These are phyloP conservation scores for Euptelea pleiosperma DNA, from an alignment of 164 flowering plant species.

Conservation along the genomic window DNA sequence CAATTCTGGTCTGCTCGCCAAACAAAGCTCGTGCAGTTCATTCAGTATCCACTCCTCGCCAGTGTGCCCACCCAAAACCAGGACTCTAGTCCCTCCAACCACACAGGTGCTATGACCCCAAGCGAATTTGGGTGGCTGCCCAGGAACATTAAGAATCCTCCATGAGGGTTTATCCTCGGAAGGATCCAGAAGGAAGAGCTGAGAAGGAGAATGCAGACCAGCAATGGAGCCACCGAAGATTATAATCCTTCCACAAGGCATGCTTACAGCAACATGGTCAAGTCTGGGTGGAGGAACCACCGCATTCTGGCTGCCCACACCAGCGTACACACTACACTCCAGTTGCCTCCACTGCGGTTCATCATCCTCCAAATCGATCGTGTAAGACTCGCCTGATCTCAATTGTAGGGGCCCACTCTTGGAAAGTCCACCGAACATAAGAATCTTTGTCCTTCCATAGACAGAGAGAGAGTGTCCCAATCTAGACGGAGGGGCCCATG, in stretches of 20 bases:
- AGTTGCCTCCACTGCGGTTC: constrained; percentile 73
- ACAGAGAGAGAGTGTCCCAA: constrained; percentile 84
- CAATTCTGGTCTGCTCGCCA: constrained; percentile 64
- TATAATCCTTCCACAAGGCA: constrained; percentile 85
- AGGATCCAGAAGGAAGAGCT: constrained; percentile 83
- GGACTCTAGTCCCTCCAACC: constrained; percentile 77
- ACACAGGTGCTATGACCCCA: constrained; percentile 97
- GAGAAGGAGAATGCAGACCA: constrained; percentile 80
- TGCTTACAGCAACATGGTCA: constrained; percentile 83
- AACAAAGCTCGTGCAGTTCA: constrained; percentile 74
- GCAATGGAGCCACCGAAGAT: constrained; percentile 88
- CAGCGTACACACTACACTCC: constrained; percentile 45
- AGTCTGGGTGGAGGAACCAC: constrained; percentile 81
- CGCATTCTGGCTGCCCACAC: constrained; percentile 50
- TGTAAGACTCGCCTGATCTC: constrained; percentile 76
- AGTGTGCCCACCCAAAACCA: constrained; percentile 79
- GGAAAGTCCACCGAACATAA: constrained; percentile 89
- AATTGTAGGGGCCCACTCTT: constrained; percentile 70
- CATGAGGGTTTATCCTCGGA: constrained; percentile 81
- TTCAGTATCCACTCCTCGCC: constrained; percentile 89
- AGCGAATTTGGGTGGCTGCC: constrained; percentile 78
- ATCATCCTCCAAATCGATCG: constrained; percentile 71
- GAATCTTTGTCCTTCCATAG: constrained; percentile 65
- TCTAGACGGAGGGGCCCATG: constrained; percentile 76
- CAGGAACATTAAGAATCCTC: constrained; percentile 82